Percentiles rank a stretch among this genome's conserved stretches.
These are phyloP conservation scores for Lecanosticta acicola DNA, from an alignment of 2,329 filamentous ascomycete genomes.

Conservation along the genomic window DNA sequence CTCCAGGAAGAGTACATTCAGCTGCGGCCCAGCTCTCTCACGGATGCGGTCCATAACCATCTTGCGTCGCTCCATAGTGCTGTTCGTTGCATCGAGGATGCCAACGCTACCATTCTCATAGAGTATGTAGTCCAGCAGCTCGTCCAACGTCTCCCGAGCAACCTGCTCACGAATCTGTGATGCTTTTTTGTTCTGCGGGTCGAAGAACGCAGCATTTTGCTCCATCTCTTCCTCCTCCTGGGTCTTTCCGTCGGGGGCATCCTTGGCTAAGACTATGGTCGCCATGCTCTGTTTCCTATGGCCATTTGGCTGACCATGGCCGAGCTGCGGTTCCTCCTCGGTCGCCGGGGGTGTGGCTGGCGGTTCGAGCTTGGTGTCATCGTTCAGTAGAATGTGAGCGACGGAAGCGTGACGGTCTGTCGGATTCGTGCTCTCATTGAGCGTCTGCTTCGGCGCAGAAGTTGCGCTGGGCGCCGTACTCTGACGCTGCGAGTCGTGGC, in stretches of 20 bases:
- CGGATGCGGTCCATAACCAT: slow-evolving; percentile 71
- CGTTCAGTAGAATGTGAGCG: slow-evolving; percentile 56
- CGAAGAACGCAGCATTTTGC: slow-evolving; percentile 89
- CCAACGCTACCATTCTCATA: slow-evolving; percentile 79
- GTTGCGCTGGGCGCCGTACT: slow-evolving; percentile 19
- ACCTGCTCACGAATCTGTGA: slow-evolving; percentile 83
- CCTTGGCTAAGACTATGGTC: slow-evolving; percentile 15
- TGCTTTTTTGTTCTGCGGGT: slow-evolving; percentile 78
- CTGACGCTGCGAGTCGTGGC: slow-evolving; percentile 18
- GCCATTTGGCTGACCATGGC: not conserved
- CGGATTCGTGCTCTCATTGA: slow-evolving; percentile 10
- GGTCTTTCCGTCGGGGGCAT: slow-evolving; percentile 4
- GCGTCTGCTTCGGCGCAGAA: slow-evolving; percentile 7
- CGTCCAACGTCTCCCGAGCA: slow-evolving; percentile 85
- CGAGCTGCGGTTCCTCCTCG: slow-evolving; percentile 3
- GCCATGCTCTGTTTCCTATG: slow-evolving; percentile 19
- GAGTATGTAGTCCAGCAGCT: slow-evolving; percentile 84
- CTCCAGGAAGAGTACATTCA: slow-evolving; percentile 92
- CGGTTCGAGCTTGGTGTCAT: slow-evolving; percentile 40
- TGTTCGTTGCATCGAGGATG: slow-evolving; percentile 96
- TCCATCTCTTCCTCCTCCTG: slow-evolving; percentile 57
- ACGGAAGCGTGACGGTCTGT: slow-evolving; percentile 34
- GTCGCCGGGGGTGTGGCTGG: slow-evolving; percentile 28
- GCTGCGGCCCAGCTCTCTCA: slow-evolving; percentile 69
- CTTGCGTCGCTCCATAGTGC: slow-evolving; percentile 78